Base-by-base conservation (phyloP, 495 filamentous ascomycete genomes). In the Aspergillus indologenus region DNA sequence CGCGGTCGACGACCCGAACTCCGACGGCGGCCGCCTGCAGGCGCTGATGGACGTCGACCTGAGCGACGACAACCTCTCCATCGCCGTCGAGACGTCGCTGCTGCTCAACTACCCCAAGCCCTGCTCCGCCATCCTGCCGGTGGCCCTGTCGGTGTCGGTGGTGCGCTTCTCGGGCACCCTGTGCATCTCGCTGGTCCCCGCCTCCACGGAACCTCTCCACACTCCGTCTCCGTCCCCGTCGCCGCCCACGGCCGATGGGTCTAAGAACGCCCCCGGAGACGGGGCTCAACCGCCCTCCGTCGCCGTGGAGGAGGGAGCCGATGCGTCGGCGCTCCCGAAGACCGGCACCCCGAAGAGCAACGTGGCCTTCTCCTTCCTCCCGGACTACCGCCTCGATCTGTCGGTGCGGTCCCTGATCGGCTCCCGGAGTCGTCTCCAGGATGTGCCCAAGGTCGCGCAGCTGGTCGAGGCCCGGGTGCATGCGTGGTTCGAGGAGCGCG, bases 391-490 rank as follows among this genome's bases (percentile, higher is more conserved):
- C 3, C 85, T 98, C 17, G 94, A 98, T 67, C 87, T 98, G 44
- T 90, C 86, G 11, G 90, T 96, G 24, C 86, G 91, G 49, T 94
- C 90, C 44, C 83, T 98, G 21, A 86, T 98, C n/a, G 94, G 94
- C 29, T 93, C 89, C 29, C 85, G 95, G 26, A 91, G 87, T 40
- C 79, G 95, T 19, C 76, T 98, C 12, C 93, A 97, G 70, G 95
- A 98, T 75, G 91, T 98, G 14, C 94, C 94, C 12, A 98, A 98
- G 70, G 95, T 98, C 51, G 95, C 95, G 0, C 92, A 97, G 68
- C 81, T 98, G 3, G 87, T 98, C 43, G 94, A 98, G 72, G 86
- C 87, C 5, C 83, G 93, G 8, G 81, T 98, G 7, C 94, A 98
- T 68, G 85, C 88, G 23, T 98, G 94, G 94, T 96, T 98, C 63